Percentiles rank a stretch among this genome's conserved stretches.
These are phyloP conservation scores for Sindora glabra DNA, from an alignment of 306 rosid genomes.

Conservation along the genomic window DNA sequence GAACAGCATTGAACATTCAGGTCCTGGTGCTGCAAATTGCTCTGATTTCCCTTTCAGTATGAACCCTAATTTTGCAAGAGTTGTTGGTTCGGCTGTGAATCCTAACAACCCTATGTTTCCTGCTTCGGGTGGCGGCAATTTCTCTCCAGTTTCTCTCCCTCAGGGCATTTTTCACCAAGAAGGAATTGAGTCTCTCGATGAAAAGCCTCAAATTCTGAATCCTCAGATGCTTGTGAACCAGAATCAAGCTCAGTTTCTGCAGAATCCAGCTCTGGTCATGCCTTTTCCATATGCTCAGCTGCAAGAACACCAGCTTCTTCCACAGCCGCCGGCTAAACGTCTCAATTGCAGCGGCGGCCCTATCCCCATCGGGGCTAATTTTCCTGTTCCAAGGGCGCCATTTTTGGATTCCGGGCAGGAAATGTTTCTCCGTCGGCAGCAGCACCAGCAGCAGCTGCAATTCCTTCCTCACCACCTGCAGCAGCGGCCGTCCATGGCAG, in stretches of 20 bases:
- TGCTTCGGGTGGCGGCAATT: slow-evolving; percentile 26
- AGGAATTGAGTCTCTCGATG: slow-evolving; percentile 38
- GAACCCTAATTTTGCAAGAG: slow-evolving; percentile 13
- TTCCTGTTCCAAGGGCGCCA: slow-evolving; percentile 31
- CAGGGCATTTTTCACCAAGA: slow-evolving; percentile 27
- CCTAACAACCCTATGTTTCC: slow-evolving; percentile 28
- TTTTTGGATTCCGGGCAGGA: slow-evolving; percentile 46
- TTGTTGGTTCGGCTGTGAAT: slow-evolving; percentile 20
- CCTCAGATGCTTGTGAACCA: slow-evolving; percentile 49
- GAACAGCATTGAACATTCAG: slow-evolving; percentile 31
- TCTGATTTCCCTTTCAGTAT: slow-evolving; percentile 38
- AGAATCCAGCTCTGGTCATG: slow-evolving; percentile 46
- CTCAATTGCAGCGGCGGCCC: slow-evolving; percentile 44
- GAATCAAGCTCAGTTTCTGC: slow-evolving; percentile 48
- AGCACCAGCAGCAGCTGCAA: slow-evolving; percentile 41
- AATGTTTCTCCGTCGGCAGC: slow-evolving; percentile 2
- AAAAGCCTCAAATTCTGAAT: slow-evolving; percentile 52
- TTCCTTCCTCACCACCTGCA: slow-evolving; percentile 46
- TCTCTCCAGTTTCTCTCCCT: slow-evolving; percentile 19
- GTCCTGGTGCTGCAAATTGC: slow-evolving; percentile 16
- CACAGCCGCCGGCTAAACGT: slow-evolving; percentile 56
- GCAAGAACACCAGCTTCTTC: slow-evolving; percentile 48
- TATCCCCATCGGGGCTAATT: slow-evolving; percentile 27
- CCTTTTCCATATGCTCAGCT: slow-evolving; percentile 46
- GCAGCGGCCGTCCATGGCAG: slow-evolving; percentile 36